Conservation (phyloP, 148 eudicot species). For the Beta vulgaris region DNA sequence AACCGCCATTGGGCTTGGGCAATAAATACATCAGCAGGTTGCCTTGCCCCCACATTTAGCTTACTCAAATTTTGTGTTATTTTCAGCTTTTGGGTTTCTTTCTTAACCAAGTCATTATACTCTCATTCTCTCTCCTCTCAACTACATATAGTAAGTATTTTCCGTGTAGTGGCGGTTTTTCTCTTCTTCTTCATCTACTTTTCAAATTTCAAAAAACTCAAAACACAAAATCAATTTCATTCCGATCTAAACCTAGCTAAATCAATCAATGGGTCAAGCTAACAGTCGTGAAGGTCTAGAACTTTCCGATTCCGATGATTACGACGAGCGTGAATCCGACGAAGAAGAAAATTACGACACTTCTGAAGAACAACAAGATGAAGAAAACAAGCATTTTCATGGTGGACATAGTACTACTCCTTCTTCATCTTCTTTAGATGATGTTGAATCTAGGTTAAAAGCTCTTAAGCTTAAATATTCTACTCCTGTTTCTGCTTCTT, state of each 20-base stretch:
- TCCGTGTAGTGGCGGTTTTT: background rate
- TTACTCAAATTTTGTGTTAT: too few relatives aligned
- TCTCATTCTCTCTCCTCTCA: background rate
- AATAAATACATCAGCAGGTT: too few relatives aligned
- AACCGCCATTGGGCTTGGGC: too few relatives aligned
- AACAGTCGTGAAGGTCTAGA: slow-evolving; percentile 71
- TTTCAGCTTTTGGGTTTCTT: too few relatives aligned
- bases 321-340: slow-evolving; percentile 37
- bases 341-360: slow-evolving; percentile 36
- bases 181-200: background rate
- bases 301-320: slow-evolving; percentile 55
- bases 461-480: slow-evolving; percentile 60
- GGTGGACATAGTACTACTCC: slow-evolving; percentile 12
- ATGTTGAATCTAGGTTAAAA: slow-evolving; percentile 55
- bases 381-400: background rate
- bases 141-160: background rate
- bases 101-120: too few relatives aligned
- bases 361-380: slow-evolving; percentile 25
- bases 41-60: too few relatives aligned
- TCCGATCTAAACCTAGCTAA: background rate
- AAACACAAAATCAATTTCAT: too few relatives aligned
- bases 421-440: slow-evolving; percentile 38
- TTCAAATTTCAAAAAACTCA: background rate
- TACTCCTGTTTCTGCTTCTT: slow-evolving; percentile 7
- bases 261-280: slow-evolving; percentile 51